Base-by-base conservation (phyloP, 495 filamentous ascomycete genomes). In the Annulohypoxylon maeteangense region DNA sequence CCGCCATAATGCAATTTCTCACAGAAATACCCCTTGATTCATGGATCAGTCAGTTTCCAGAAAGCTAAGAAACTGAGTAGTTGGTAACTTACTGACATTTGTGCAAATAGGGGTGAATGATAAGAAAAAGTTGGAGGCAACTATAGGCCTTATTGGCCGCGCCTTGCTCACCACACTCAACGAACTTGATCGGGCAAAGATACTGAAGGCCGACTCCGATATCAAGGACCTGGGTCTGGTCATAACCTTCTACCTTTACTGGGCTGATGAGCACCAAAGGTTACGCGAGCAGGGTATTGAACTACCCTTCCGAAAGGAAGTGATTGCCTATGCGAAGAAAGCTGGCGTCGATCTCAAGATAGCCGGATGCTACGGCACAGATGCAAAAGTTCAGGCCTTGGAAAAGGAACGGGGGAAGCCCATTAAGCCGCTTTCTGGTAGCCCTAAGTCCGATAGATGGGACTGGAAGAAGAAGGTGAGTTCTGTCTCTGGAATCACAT, bases 381-480 rank as follows among this genome's bases (percentile, higher is more conserved):
- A 65, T 0, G 70, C 65, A 54, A 64, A 47, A 45, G 53, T 68
- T 8, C 56, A 27, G 45, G 54, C 47, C 22, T 31, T 68, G 4
- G 65, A 72, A 56, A 64, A 38, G n/a, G 60, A 67, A 11, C 4
- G 32, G 16, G 68, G 62, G n/a, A 68, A 38, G n/a, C 40, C 40
- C 1, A 73, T 73, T 6, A 65, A 68, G 60, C 48, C 70, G 18
- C 54, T 68, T 58, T 54, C 61, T 12, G 56, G 65, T 20, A 18
- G 16, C 11, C 20, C 65, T 7, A 68, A 58, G 38, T 20, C 48
- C 1, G 70, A 73, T n/a, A 65, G 60, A 40, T 68, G 65, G 65
- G 70, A 68, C 7, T 73, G 65, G 70, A 73, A 61, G 56, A 65
- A 51, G 48, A 65, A 73, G 50, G 70, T 68, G 45, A 51, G 59